Conservation (phyloP, 140 eudicot species). For the Stevia rebaudiana region DNA sequence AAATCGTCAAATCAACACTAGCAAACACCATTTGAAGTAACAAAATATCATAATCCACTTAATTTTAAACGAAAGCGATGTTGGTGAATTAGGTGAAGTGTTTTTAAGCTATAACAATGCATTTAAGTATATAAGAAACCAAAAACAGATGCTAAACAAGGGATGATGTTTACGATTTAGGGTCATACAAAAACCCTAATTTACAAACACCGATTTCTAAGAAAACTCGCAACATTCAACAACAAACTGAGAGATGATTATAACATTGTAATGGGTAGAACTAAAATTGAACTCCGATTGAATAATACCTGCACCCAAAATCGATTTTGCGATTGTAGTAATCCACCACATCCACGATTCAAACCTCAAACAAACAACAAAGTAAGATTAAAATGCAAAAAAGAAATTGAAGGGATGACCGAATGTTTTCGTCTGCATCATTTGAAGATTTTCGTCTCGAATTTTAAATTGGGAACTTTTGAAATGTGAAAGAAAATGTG, state of each 20-base stretch:
- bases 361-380: background rate
- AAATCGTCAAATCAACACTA: background rate
- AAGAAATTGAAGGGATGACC: background rate
- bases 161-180: background rate
- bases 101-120: background rate
- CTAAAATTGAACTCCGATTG: background rate
- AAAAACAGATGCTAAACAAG: background rate
- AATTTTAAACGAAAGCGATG: background rate
- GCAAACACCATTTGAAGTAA: background rate
- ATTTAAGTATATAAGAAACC: background rate
- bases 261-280: background rate
- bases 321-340: slow-evolving; percentile 7
- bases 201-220: background rate
- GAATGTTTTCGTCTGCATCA: slow-evolving; percentile 1
- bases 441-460: background rate
- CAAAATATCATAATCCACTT: background rate
- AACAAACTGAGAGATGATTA: background rate
- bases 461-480: background rate
- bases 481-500: background rate
- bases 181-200: slow-evolving; percentile 10
- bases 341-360: background rate
- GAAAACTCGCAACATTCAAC: background rate
- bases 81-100: background rate
- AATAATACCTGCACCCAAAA: slow-evolving; percentile 1
- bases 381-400: background rate